Percentiles rank a stretch among this genome's conserved stretches.
These are phyloP conservation scores for Potentilla sterilis DNA, from an alignment of 306 rosid genomes.

Conservation along the genomic window DNA sequence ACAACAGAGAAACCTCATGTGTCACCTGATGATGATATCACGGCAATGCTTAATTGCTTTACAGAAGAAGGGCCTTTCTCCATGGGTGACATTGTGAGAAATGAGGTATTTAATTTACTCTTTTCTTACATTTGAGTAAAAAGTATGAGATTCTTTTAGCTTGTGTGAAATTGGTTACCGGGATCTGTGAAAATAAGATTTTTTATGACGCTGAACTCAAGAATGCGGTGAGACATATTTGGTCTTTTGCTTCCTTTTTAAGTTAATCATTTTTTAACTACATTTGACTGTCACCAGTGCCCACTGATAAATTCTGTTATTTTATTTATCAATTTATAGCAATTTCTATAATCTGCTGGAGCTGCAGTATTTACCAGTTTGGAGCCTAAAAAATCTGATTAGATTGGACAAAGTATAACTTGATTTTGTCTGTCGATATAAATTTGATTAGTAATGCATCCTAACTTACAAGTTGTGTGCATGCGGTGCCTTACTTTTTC, in stretches of 20 bases:
- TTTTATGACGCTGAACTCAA: background rate
- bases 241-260: background rate
- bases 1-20: conserved; percentile 1
- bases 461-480: background rate
- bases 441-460: too few species aligned
- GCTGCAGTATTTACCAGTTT: background rate
- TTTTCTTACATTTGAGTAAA: background rate
- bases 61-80: background rate
- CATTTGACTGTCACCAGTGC: background rate
- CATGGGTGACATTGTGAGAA: background rate
- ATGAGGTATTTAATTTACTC: conserved; percentile 14
- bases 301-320: background rate
- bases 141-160: background rate
- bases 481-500: background rate
- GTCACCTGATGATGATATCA: conserved; percentile 11
- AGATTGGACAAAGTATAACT: background rate
- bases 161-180: background rate
- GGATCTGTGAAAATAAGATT: background rate
- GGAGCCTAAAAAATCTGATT: background rate
- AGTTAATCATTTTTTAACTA: background rate
- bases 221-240: background rate
- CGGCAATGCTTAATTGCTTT: background rate
- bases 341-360: too few species aligned
- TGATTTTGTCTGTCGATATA: background rate
- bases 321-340: background rate